Base-by-base conservation (phyloP, 2,329 filamentous ascomycete genomes). In the Aspergillus clavatus region DNA sequence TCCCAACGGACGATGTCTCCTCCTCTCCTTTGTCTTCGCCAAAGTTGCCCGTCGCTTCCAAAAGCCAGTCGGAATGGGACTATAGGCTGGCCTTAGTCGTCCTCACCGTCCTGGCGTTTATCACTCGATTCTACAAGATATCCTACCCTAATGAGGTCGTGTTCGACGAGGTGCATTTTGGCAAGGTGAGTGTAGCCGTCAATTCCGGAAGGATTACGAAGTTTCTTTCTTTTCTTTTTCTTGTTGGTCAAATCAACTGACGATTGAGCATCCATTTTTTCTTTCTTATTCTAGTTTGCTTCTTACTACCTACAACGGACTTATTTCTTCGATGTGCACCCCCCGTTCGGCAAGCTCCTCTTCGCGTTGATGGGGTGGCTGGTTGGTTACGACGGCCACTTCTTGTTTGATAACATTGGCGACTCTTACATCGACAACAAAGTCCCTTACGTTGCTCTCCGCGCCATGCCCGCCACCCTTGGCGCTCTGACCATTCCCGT, bases 241-340 rank as follows among this genome's bases (percentile, higher is more conserved):
- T 18, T 10, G 5, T 10, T 7, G 7, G 7, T 33, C 12, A 16
- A 3, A 35, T 18, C 18, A 35, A 18, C 31, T 35, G 31, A 35
- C 31, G n/a, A 24, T 23, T n/a, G 14, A 23, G 4, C 26, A 24
- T 21, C 22, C 18, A 35, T 57, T 33, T 16, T 18, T n/a, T n/a
- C n/a, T n/a, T n/a, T n/a, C n/a, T n/a, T n/a, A n/a, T n/a, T 18
- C 18, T 16, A 75, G 73, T 75, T 75, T 51, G 72, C 73, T 53
- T 81, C 79, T 10, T 82, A 84, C 69, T 98, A 98, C 69, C 84
- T 98, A 59, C 85, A 96, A 73, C 86, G 89, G 61, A 96, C 89
- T 51, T 98, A 97, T 76, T 98, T 98, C 79, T 98, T 98, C 82
- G 93, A 98, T 74, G 93, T 98, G 44, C 93, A 98, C 70, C 93